Evolutionary conservation across 2,329 filamentous ascomycete genomes (phyloP), one percentile per base, ranked within the genome.

Genomic region (Escovopsis weberi): DNA sequence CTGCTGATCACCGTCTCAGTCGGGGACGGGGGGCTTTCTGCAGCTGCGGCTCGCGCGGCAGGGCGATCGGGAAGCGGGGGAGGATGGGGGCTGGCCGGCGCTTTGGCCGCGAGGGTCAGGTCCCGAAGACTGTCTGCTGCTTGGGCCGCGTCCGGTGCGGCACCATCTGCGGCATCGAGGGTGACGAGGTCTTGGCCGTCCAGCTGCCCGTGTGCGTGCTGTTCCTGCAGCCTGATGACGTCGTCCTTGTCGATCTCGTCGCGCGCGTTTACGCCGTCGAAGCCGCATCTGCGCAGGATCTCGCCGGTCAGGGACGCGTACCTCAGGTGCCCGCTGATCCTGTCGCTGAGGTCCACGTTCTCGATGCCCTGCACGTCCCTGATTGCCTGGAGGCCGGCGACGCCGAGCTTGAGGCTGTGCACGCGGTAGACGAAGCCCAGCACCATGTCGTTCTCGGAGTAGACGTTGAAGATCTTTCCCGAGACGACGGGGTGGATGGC

Each of bases 401-500:
- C 76, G 4, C 88, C 88, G 35, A 84, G 72, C 49, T 91, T 82
- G 26, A 94, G 74, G 45, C 80, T 87, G 35, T 83, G 86, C 2
- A 85, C 81, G 37, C 88, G 78, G 59, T 95, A 94, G 15, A 94
- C 67, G 56, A 94, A 89, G 1, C 78, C 87, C 1, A 95, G 75
- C 30, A 95, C 78, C 54, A 85, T 84, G 60, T 95, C 88, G 46
- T 91, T 88, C 41, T 81, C 78, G 2, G 85, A 89, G 61, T 82
- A 94, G 8, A 89, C 85, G 52, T 95, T 95, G 52, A 94, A 82
- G 7, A 94, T 70, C 44, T 82, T 75, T 2, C 88, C 87, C 2
- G 80, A 76, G 1, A 94, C 86, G 1, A 89, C 85, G 37, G 75
- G 77, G 28, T 85, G 76, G 50, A 94, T 76, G 33, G 75, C 68